phyloP scores from a whole-genome alignment of 148 eudicot species.

The Rhododendron ovatum region DNA sequence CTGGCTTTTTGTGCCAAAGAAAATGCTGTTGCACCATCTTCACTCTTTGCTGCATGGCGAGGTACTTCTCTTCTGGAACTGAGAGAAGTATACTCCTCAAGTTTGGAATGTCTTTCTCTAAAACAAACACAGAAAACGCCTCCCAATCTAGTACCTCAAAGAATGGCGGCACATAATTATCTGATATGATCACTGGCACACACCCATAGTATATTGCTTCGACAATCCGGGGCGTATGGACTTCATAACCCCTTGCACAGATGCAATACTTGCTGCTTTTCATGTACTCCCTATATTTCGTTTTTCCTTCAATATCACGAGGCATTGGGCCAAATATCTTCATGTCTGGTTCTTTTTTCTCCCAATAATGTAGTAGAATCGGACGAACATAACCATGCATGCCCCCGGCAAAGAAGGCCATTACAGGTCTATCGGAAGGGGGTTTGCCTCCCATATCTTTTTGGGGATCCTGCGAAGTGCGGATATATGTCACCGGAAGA shows the following conservation, averaged over 20 bases:
- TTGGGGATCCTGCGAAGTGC: conserved; percentile 48
- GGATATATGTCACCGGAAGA: conserved; percentile 63
- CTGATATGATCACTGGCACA: conserved; percentile 75
- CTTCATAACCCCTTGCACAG: conserved; percentile 72
- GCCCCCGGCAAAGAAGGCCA: conserved; percentile 80
- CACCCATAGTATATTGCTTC: conserved; percentile 75
- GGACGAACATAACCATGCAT: conserved; percentile 77
- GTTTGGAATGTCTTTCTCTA: conserved; percentile 66
- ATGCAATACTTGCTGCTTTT: conserved; percentile 81
- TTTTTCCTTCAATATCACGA: conserved; percentile 56
- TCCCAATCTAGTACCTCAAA: conserved; percentile 78
- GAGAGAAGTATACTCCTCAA: conserved; percentile 64
- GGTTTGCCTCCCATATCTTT: conserved; percentile 66
- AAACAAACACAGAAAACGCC: conserved; percentile 52
- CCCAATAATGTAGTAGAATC: conserved; percentile 58
- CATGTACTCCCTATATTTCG: conserved; percentile 58
- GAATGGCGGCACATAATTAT: conserved; percentile 82
- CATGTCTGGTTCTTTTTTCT: conserved; percentile 61
- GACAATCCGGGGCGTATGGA: conserved; percentile 69
- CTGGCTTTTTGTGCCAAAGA: conserved; percentile 60
- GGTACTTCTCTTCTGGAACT: conserved; percentile 56
- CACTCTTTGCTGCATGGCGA: conserved; percentile 53
- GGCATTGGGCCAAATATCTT: conserved; percentile 64
- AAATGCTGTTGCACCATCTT: conserved; percentile 59
- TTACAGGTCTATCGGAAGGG: conserved; percentile 40